phyloP scores from a whole-genome alignment of 139 green algal species.

The Coelastrella sp. region DNA sequence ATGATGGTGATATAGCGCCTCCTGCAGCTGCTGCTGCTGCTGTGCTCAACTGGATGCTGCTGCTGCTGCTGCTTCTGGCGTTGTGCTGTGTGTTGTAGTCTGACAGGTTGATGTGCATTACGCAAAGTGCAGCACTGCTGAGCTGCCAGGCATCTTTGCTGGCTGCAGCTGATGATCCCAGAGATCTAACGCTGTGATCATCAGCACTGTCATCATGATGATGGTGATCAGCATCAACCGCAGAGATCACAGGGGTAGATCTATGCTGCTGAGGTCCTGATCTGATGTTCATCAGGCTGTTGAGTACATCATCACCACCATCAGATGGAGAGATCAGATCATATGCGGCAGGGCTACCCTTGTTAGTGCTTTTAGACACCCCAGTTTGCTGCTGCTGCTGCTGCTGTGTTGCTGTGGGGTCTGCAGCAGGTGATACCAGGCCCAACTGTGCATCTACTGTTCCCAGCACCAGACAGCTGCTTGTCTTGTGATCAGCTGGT shows the following conservation, averaged over 20 bases:
- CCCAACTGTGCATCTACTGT: constrained; percentile 22
- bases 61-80: background rate
- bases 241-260: background rate
- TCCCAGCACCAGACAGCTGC: background rate
- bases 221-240: too few species aligned
- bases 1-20: too few species aligned
- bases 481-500: background rate
- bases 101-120: background rate
- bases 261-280: background rate
- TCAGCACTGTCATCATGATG: too few species aligned
- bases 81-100: background rate
- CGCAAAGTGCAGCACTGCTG: constrained; percentile 10
- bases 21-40: background rate
- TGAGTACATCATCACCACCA: background rate
- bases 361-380: background rate
- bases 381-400: constrained; percentile 3
- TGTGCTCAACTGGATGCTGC: background rate
- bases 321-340: too few species aligned
- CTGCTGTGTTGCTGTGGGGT: background rate
- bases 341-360: background rate
- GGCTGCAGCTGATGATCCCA: background rate
- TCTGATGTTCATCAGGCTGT: constrained; percentile 18
- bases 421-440: background rate
- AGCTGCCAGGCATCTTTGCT: background rate
- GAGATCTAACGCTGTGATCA: too few species aligned